Conservation (phyloP, 306 rosid genomes). For the Benincasa hispida region DNA sequence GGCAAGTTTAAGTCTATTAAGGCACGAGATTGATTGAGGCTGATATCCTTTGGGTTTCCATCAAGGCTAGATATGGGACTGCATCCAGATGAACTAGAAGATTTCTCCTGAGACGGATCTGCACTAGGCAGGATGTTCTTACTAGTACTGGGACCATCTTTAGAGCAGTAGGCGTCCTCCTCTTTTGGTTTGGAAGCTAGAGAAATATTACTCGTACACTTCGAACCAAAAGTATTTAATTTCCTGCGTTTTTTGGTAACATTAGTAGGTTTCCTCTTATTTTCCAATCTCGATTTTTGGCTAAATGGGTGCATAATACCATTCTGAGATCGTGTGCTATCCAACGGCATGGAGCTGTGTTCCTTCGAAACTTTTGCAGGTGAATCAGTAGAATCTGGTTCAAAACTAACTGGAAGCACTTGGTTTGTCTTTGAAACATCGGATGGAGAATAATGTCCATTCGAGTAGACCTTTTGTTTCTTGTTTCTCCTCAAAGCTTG, state of each 20-base stretch:
- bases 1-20: slow-evolving; percentile 67
- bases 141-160: neutral
- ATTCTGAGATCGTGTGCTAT: neutral
- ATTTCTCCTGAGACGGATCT: slow-evolving; percentile 15
- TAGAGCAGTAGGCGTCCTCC: slow-evolving; percentile 16
- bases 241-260: slow-evolving; percentile 1
- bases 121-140: slow-evolving; percentile 13
- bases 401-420: neutral
- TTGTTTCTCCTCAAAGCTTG: neutral
- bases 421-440: neutral
- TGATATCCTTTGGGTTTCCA: slow-evolving; percentile 7
- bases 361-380: slow-evolving; percentile 3
- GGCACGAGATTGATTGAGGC: slow-evolving; percentile 19
- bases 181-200: slow-evolving; percentile 25
- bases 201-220: slow-evolving; percentile 2
- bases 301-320: neutral
- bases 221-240: neutral
- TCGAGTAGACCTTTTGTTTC: neutral
- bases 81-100: slow-evolving; percentile 17
- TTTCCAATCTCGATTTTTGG: neutral
- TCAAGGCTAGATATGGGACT: slow-evolving; percentile 22
- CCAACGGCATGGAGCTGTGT: neutral
- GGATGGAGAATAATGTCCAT: neutral
- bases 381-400: neutral
- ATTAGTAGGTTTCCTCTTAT: neutral